Evolutionary conservation across 345 rosid genomes (phyloP).

Genomic region (Raphanus sativus): DNA sequence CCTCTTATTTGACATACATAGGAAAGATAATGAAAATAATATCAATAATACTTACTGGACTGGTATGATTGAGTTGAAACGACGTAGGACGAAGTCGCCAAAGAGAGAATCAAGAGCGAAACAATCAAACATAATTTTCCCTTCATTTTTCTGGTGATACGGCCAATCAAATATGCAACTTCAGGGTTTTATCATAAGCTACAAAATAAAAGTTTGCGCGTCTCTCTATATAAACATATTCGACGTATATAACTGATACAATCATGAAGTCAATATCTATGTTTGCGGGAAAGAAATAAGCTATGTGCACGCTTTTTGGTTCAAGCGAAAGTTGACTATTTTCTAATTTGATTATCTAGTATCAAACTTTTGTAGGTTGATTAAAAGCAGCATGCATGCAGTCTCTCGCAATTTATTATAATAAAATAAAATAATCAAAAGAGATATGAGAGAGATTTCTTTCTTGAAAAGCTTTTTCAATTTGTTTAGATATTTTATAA

Average conservation of each 20-base stretch:
- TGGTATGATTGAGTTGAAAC: slow-evolving; percentile 8
- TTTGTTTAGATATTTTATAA: neutral
- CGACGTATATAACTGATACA: neutral
- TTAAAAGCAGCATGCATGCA: neutral
- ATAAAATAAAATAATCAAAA: neutral
- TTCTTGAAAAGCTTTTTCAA: neutral
- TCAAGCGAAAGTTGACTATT: neutral
- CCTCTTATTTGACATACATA: neutral
- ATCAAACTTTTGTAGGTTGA: neutral
- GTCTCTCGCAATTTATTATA: neutral
- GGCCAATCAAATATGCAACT: slow-evolving; percentile 5
- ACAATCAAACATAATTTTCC: slow-evolving; percentile 17
- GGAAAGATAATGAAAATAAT: neutral
- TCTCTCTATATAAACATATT: neutral
- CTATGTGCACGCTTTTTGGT: neutral
- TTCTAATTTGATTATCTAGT: neutral
- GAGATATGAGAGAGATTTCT: neutral
- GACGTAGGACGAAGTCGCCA: neutral
- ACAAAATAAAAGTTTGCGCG: slow-evolving; percentile 9
- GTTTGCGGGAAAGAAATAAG: neutral
- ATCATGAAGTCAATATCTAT: slow-evolving; percentile 6
- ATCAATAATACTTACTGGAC: slow-evolving; percentile 14
- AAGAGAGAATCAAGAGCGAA: slow-evolving; percentile 22
- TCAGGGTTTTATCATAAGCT: neutral
- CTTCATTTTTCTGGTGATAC: slow-evolving; percentile 26